Percentiles rank a stretch among this genome's conserved stretches.
phyloP scores from a whole-genome alignment of 2,329 filamentous ascomycete genomes.

The Clonostachys sp. region DNA sequence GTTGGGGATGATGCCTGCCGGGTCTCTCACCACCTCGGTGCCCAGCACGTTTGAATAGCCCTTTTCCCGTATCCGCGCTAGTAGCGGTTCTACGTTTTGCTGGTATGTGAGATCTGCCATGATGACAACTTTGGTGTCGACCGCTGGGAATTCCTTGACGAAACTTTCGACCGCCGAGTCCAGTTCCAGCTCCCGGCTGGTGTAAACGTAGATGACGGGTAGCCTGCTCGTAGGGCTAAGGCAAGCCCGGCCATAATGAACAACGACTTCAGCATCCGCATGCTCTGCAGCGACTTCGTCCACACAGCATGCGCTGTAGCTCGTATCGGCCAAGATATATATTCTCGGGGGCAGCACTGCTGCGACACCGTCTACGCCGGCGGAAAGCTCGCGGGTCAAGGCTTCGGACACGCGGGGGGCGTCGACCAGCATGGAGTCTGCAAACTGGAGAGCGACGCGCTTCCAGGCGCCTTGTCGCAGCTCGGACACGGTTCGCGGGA shows the following conservation, averaged over 20 bases:
- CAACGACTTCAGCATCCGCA: conserved; percentile 81
- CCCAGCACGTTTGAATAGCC: conserved; percentile 70
- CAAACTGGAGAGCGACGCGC: conserved; percentile 88
- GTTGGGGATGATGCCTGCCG: conserved; percentile 79
- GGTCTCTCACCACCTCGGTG: conserved; percentile 72
- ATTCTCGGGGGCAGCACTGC: conserved; percentile 35
- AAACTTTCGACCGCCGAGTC: conserved; percentile 56
- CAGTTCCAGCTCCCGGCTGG: conserved; percentile 63
- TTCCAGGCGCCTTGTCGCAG: conserved; percentile 68
- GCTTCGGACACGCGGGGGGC: conserved; percentile 73
- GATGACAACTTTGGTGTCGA: conserved; percentile 62
- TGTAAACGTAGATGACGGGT: conserved; percentile 90
- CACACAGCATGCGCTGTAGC: conserved; percentile 94
- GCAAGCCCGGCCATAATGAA: conserved; percentile 92
- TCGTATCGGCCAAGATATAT: conserved; percentile 90
- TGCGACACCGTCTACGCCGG: conserved; percentile 5
- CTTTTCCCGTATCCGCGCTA: conserved; percentile 42
- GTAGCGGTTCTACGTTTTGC: conserved; percentile 62
- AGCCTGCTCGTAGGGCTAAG: conserved; percentile 83
- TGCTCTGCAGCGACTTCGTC: conserved; percentile 97
- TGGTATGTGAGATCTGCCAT: conserved; percentile 90
- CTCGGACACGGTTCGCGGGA: conserved; percentile 72
- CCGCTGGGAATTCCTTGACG: conserved; percentile 61
- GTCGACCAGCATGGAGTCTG: conserved; percentile 86
- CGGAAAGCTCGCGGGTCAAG: conserved; percentile 18